phyloP scores from a whole-genome alignment of 257 asterid genomes.

The Apocynum venetum region DNA sequence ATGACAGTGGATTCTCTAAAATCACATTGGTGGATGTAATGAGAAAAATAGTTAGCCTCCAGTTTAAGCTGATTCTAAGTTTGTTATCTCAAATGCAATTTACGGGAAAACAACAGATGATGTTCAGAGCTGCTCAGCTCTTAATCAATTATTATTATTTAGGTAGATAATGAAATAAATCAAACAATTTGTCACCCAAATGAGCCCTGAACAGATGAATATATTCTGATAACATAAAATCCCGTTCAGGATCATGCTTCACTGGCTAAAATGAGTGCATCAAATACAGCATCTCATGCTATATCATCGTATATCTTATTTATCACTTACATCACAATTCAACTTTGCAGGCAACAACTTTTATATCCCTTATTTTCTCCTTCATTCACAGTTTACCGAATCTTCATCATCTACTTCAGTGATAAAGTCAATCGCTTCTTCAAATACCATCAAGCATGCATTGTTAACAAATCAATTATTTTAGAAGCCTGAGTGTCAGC shows the following conservation, averaged over 20 bases:
- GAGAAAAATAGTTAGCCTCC: neutral
- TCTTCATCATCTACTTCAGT: neutral
- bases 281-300: neutral
- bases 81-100: neutral
- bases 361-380: neutral
- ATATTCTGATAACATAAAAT: neutral
- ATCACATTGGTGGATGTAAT: neutral
- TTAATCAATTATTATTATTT: neutral
- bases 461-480: neutral
- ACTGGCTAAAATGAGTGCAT: neutral
- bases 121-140: neutral
- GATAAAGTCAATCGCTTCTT: neutral
- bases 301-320: neutral
- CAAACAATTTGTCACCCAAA: neutral
- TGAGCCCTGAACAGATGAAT: neutral
- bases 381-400: neutral
- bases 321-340: neutral
- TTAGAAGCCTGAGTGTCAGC: neutral
- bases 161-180: neutral
- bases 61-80: neutral
- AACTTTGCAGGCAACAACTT: neutral
- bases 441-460: neutral
- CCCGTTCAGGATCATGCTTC: neutral
- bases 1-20: neutral
- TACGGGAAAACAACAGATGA: neutral